phyloP scores from a whole-genome alignment of 2,329 filamentous ascomycete genomes.

The Zymoseptoria crescenta region DNA sequence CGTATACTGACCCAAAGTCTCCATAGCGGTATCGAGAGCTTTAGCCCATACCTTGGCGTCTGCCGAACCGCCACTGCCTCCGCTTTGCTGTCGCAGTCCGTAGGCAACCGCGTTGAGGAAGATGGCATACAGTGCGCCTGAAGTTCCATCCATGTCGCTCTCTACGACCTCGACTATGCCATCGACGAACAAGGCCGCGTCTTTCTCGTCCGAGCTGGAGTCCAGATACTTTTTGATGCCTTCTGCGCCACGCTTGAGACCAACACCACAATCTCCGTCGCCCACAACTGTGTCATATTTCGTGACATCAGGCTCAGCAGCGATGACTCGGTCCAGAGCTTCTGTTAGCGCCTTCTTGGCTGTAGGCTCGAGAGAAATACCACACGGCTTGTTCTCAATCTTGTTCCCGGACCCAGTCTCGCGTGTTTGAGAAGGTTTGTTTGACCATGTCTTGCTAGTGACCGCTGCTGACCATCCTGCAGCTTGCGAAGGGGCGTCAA shows the following conservation, averaged over 20 bases:
- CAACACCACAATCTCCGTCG: conserved; percentile 84
- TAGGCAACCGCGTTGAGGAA: conserved; percentile 80
- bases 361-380: conserved; percentile 47
- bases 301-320: conserved; percentile 58
- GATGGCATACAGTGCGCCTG: conserved; percentile 74
- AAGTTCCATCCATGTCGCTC: conserved; percentile 65
- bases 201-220: conserved; percentile 31
- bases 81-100: conserved; percentile 51
- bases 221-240: conserved; percentile 41
- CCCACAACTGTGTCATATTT: conserved; percentile 73
- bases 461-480: conserved; percentile 59
- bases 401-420: conserved; percentile 33
- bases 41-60: conserved; percentile 50
- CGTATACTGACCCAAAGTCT: conserved; percentile 72
- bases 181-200: conserved; percentile 53
- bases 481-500: conserved; percentile 61
- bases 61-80: conserved; percentile 24
- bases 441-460: conserved; percentile 49
- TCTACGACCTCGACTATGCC: conserved; percentile 58
- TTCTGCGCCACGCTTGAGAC: conserved; percentile 80
- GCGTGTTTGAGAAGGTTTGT: conserved; percentile 32
- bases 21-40: conserved; percentile 63
- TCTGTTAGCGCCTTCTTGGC: conserved; percentile 47
- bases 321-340: conserved; percentile 55
- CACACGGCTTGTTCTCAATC: conserved; percentile 44